Evolutionary conservation across 2,329 filamentous ascomycete species (phyloP), one percentile per base, ranked within the genome.

Genomic region (Fusarium musae): DNA sequence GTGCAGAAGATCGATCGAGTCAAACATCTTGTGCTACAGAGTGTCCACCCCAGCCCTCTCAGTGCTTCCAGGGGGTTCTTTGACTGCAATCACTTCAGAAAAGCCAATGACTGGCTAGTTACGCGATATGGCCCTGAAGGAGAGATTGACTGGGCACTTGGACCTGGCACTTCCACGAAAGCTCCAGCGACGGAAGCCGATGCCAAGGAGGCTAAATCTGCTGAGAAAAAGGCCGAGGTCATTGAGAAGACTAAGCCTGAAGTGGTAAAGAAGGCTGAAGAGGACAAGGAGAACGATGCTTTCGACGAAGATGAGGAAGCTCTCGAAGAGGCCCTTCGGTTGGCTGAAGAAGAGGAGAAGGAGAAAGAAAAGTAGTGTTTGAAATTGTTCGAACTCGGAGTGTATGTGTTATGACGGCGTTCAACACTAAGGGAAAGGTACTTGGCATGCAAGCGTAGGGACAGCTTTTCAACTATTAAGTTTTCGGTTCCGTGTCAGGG

Each of bases 21-120:
- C 73, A 91, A 88, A 77, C 96, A 99, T 84, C 87, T 94, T 50
- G 93, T 99, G 42, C 85, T 99, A 73, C 91, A 93, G 83, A 93
- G 91, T 78, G 95, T 95, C 56, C 96, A 99, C 83, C 96, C 96
- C 0, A 97, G 94, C 81, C 96, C 96, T n/a, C 82, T 98, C 74
- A 97, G 94, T 83, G 96, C 96, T 8, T 84, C 87, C 19, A 88
- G 89, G 60, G 96, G 96, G 2, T 99, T 95, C 82, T 94, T 94
- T 74, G 91, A 93, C 65, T 95, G 93, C 76, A 90, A 90, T 0
- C 95, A 97, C 82, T 97, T 97, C 81, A 91, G 86, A 72, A 89
- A 91, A 83, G 90, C 93, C 52, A 97, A 97, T 79, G 91, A 93
- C 77, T 99, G 96, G 96, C 85, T 99, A 28, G 85, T 88, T 59